Base-by-base conservation (phyloP, 768 basidiomycete species). In the Russula olivacea region DNA sequence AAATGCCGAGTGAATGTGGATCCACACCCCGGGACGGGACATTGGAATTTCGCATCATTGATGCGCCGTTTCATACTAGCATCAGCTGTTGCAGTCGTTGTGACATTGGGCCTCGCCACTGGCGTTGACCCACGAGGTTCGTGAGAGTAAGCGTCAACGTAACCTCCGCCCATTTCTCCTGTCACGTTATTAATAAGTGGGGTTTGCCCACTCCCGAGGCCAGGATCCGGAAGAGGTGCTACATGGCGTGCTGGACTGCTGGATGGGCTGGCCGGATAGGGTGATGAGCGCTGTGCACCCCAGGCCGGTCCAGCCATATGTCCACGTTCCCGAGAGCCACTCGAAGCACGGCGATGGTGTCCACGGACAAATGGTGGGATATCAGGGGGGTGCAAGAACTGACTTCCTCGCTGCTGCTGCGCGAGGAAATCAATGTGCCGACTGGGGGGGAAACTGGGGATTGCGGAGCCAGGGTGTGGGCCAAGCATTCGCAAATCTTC, bases 1-100 rank as follows among this genome's bases (percentile, higher is more conserved):
- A 97, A 97, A 71, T 92, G 89, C 71, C 92, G 78, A 47, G 95
- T 97, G 75, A 98, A 98, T n/a, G 94, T 96, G 74, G 91, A 93
- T 50, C 92, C 93, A 77, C 94, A 98, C 14, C 93, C 93, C 11
- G 92, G 91, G 17, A 98, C 92, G 5, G 95, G 94, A 75, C 94
- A 98, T 63, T 82, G 74, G 71, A 95, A 96, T 66, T 83, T 87
- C 49, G 93, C 94, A 56, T 93, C 89, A 71, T 91, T 90, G 70
- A 93, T 96, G 68, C 94, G 79, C 61, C 94, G 78, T 68, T 85
- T 86, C 70, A 89, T 85, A 67, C 88, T 90, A 4, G 94, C 94
- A 72, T 89, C 87, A 55, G 87, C 87, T 53, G 94, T 97, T 63
- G 92, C 87, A 45, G 87, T 85, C 40, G 93, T 96, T 50, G 94